Percentiles rank a stretch among this genome's conserved stretches.
Evolutionary conservation across 2,329 filamentous ascomycete species (phyloP).

Genomic region (Botrytis tulipae): DNA sequence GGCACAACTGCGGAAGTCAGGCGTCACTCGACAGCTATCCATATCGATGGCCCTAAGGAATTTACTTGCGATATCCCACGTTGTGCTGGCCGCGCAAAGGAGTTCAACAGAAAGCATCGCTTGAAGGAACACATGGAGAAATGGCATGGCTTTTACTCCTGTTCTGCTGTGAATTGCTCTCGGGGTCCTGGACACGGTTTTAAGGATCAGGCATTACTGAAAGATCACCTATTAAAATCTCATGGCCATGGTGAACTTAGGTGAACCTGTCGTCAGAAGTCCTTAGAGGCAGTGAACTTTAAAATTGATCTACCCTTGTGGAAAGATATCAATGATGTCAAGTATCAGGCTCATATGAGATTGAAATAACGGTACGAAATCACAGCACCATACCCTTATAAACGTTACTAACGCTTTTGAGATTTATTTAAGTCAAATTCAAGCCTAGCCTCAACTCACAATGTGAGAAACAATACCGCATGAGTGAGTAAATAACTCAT

Average conservation of each 20-base stretch:
- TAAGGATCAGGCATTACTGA: not conserved
- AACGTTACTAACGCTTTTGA: not conserved
- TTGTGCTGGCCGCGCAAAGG: not conserved
- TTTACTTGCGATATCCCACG: not conserved
- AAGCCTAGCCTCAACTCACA: not conserved
- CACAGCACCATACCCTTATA: too few species aligned
- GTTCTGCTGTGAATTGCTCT: not conserved
- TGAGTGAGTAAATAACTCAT: not conserved
- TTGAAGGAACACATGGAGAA: slow-evolving; percentile 1
- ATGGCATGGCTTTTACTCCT: not conserved
- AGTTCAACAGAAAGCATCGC: not conserved
- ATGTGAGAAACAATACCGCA: too few species aligned
- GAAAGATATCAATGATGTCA: not conserved
- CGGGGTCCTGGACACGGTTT: not conserved
- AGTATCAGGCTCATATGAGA: not conserved
- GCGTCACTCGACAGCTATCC: not conserved
- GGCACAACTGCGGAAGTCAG: not conserved
- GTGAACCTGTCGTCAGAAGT: too few species aligned
- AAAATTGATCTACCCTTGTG: not conserved
- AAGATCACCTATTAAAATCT: not conserved
- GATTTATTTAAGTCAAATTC: not conserved
- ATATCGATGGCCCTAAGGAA: not conserved
- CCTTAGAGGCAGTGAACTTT: not conserved
- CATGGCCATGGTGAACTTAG: not conserved
- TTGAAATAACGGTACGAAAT: not conserved